Evolutionary conservation across 805 yeast genomes (phyloP).

Genomic region (Candida tallmaniae): DNA sequence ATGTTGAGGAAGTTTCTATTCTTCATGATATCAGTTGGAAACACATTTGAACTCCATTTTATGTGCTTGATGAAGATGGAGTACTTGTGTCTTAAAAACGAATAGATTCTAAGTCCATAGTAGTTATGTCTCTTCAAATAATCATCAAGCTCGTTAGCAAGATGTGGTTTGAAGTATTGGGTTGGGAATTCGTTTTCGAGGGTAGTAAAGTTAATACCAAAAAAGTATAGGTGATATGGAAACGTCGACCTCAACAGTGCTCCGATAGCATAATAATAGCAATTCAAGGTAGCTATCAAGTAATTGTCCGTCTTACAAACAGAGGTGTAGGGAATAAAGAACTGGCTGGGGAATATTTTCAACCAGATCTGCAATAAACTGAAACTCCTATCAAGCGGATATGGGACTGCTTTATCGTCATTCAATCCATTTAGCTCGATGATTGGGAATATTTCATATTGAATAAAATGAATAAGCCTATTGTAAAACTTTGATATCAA

Average conservation of each 20-base stretch:
- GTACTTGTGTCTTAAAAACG: conserved; percentile 19
- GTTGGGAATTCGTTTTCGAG: conserved; percentile 10
- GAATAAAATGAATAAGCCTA: conserved; percentile 14
- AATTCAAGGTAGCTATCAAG: conserved; percentile 16
- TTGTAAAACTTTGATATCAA: conserved; percentile 10
- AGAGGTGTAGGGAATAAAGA: conserved; percentile 1
- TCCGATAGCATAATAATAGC: conserved; percentile 19
- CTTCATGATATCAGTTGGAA: conserved; percentile 12
- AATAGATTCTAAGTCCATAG: conserved; percentile 19
- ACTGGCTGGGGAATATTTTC: conserved; percentile 14
- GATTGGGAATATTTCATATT: conserved; percentile 14
- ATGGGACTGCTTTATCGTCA: conserved; percentile 13
- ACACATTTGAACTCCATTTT: conserved; percentile 13
- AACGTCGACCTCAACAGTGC: conserved; percentile 20
- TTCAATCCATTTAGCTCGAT: conserved; percentile 12
- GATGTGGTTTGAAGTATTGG: conserved; percentile 1
- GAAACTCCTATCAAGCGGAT: conserved; percentile 16
- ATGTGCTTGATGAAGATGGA: conserved; percentile 15
- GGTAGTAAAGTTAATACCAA: conserved; percentile 17
- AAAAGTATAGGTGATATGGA: conserved; percentile 19
- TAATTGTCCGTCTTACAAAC: conserved; percentile 7
- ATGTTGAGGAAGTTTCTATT: conserved; percentile 13
- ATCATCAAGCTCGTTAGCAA: conserved; percentile 10
- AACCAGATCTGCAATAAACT: conserved; percentile 19
- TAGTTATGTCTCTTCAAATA: conserved; percentile 21